A percentile compares a stretch with the other conserved stretches of the same genome.
phyloP scores from a whole-genome alignment of 2,329 filamentous ascomycete species.

The Cladorrhinum sp. region DNA sequence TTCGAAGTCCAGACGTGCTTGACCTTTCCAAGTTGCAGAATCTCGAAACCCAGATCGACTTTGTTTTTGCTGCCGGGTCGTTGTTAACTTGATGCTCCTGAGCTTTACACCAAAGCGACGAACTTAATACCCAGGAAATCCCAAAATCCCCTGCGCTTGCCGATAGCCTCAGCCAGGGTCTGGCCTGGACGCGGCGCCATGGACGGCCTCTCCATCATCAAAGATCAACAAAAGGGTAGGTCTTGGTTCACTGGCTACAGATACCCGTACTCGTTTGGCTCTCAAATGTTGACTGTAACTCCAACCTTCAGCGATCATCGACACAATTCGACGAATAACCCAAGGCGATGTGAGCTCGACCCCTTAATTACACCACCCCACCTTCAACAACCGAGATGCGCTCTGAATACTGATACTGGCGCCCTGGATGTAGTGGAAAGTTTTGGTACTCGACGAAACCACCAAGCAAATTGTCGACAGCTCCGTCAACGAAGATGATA shows the following conservation, averaged over 20 bases:
- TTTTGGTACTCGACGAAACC: conserved; percentile 80
- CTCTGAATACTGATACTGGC: conserved; percentile 2
- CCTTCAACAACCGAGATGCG: background rate
- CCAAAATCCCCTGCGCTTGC: background rate
- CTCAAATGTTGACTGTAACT: background rate
- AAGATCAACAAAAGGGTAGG: conserved; percentile 37
- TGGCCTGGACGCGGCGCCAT: conserved; percentile 52
- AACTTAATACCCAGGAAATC: background rate
- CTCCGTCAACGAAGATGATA: conserved; percentile 90
- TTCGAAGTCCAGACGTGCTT: conserved; percentile 12
- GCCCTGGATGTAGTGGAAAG: conserved; percentile 75
- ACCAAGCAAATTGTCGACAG: conserved; percentile 87
- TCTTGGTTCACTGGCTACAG: background rate
- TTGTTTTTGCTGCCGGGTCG: background rate
- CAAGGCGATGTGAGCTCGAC: conserved; percentile 67
- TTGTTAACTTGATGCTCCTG: background rate
- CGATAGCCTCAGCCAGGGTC: conserved; percentile 16
- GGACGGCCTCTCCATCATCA: conserved; percentile 73
- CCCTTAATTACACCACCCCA: background rate
- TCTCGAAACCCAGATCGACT: background rate
- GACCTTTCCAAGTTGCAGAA: background rate
- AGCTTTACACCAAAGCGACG: background rate
- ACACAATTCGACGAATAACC: conserved; percentile 73
- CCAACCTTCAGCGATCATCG: conserved; percentile 59
- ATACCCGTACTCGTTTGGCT: background rate